These are phyloP conservation scores for Beauveria asiatica DNA, from an alignment of 2,329 filamentous ascomycete species.

Conservation along the genomic window DNA sequence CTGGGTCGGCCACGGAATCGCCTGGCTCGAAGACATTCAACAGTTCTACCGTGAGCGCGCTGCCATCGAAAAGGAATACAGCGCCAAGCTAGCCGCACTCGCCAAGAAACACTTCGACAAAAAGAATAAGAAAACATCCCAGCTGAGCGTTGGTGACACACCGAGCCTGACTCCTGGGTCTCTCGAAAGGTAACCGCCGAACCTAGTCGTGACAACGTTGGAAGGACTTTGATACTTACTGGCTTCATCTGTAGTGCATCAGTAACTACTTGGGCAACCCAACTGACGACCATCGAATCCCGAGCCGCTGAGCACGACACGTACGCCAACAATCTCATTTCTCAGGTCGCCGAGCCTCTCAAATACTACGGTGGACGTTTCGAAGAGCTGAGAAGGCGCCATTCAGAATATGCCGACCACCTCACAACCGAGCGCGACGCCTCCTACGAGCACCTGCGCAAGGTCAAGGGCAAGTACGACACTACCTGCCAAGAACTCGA, in stretches of 20 bases:
- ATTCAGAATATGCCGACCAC: conserved; percentile 80
- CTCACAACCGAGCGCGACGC: conserved; percentile 82
- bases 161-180: conserved; percentile 91
- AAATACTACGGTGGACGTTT: conserved; percentile 66
- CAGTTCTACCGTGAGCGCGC: conserved; percentile 94
- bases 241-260: conserved; percentile 55
- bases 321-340: conserved; percentile 69
- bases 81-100: conserved; percentile 73
- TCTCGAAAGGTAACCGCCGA: conserved; percentile 62
- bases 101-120: conserved; percentile 97
- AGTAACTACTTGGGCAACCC: conserved; percentile 92
- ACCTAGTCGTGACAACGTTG: neutral
- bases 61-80: conserved; percentile 94
- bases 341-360: conserved; percentile 77
- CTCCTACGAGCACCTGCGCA: conserved; percentile 77
- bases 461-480: conserved; percentile 90
- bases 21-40: conserved; percentile 94
- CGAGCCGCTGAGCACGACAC: conserved; percentile 84
- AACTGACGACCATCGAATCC: conserved; percentile 81
- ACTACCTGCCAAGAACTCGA: conserved; percentile 89
- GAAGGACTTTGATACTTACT: neutral
- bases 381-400: conserved; percentile 86
- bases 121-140: conserved; percentile 83
- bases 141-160: conserved; percentile 85
- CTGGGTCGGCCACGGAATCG: conserved; percentile 84